Conservation (phyloP, 345 rosid genomes). For the Adansonia digitata region DNA sequence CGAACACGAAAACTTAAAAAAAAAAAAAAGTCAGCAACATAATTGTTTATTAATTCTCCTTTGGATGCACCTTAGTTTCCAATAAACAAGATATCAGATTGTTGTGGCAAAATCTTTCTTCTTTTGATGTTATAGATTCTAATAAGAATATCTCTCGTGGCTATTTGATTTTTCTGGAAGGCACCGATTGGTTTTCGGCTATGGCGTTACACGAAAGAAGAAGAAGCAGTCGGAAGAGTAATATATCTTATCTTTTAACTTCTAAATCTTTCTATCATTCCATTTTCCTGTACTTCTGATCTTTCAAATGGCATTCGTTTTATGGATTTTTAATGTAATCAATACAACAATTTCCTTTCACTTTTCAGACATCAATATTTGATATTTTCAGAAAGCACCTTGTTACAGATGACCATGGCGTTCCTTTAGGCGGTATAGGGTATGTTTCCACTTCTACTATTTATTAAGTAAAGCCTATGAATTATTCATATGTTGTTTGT, state of each 20-base stretch:
- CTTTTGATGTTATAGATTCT: neutral
- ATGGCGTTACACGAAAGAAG: slow-evolving; percentile 49
- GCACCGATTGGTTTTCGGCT: slow-evolving; percentile 82
- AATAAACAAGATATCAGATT: neutral
- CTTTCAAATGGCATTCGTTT: neutral
- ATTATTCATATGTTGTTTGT: neutral
- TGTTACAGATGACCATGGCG: slow-evolving; percentile 55
- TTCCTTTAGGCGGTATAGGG: slow-evolving; percentile 93
- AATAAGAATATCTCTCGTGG: neutral
- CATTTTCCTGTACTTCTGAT: neutral
- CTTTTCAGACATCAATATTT: slow-evolving; percentile 7
- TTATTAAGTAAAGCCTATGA: neutral
- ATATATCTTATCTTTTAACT: neutral
- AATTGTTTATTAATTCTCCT: neutral
- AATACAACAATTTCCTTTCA: neutral
- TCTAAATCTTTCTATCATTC: neutral
- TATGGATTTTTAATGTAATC: neutral
- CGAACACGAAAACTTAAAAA: neutral
- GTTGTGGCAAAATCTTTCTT: neutral
- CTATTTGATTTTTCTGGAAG: slow-evolving; percentile 32
- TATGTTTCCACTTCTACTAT: slow-evolving; percentile 25
- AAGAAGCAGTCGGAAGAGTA: slow-evolving; percentile 66
- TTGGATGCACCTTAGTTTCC: neutral
- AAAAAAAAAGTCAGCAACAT: neutral
- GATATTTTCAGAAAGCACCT: slow-evolving; percentile 33